Evolutionary conservation across 1,284 basidiomycete genomes (phyloP).

Genomic region (Ganoderma sinense): DNA sequence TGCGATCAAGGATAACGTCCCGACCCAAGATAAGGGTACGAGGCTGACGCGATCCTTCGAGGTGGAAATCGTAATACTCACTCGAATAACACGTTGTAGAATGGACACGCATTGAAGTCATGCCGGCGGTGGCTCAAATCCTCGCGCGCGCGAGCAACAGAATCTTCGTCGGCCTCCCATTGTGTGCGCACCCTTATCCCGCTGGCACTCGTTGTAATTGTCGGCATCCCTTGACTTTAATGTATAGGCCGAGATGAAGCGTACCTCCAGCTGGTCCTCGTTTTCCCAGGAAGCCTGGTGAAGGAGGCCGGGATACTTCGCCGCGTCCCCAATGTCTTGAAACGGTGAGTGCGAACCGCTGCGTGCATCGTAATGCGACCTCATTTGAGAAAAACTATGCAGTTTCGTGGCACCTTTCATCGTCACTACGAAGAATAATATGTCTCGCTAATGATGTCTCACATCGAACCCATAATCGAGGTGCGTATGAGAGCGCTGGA

Average conservation of each 20-base stretch:
- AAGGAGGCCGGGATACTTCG: constrained; percentile 8
- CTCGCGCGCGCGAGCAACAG: constrained; percentile 44
- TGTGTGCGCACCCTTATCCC: constrained; percentile 37
- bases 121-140: constrained; percentile 12
- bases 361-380: too few species aligned
- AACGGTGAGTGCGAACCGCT: neutral
- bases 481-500: neutral
- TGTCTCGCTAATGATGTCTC: too few species aligned
- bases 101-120: too few species aligned
- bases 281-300: constrained; percentile 19
- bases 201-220: too few species aligned
- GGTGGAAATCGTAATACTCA: too few species aligned
- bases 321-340: constrained; percentile 13
- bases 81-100: too few species aligned
- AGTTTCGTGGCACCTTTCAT: neutral
- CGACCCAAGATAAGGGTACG: too few species aligned
- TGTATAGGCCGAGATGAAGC: constrained; percentile 19
- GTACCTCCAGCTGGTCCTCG: constrained; percentile 22
- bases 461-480: neutral
- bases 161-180: constrained; percentile 51
- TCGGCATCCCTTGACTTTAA: neutral
- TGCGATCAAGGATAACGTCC: neutral
- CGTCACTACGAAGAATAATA: neutral
- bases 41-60: too few species aligned
- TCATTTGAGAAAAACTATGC: neutral